phyloP scores from a whole-genome alignment of 1,284 basidiomycete species.

The Cutaneotrichosporon cyanovorans region DNA sequence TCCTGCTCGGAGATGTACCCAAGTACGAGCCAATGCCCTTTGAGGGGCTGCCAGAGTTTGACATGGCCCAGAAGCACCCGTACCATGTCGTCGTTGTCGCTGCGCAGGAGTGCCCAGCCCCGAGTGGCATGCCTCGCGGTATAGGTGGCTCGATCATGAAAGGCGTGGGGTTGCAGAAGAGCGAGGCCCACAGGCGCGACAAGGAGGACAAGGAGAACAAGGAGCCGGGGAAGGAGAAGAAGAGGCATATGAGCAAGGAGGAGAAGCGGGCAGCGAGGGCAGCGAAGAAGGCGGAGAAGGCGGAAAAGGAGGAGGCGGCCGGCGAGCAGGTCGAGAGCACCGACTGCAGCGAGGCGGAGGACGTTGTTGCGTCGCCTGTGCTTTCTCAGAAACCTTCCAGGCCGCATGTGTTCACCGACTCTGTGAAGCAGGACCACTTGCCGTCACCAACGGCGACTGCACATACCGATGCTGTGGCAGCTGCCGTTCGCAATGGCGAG shows the following conservation, averaged over 20 bases:
- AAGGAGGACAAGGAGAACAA: constrained; percentile 17
- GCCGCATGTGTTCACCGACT: no score
- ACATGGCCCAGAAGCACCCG: constrained; percentile 43
- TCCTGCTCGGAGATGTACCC: constrained; percentile 48
- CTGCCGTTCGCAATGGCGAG: background rate
- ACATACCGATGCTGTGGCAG: background rate
- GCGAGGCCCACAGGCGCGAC: constrained; percentile 22
- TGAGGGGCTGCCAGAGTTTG: constrained; percentile 24
- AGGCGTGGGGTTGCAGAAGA: constrained; percentile 33
- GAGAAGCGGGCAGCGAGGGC: background rate
- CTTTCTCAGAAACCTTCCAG: no score
- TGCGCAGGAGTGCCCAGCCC: constrained; percentile 47
- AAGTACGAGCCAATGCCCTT: constrained; percentile 34
- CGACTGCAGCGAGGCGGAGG: background rate
- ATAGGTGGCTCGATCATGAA: constrained; percentile 44
- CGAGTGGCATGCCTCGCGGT: constrained; percentile 44
- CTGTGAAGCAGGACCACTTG: no score
- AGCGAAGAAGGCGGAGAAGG: constrained; percentile 4
- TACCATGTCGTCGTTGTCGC: constrained; percentile 51
- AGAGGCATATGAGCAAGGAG: constrained; percentile 15
- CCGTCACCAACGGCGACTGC: no score
- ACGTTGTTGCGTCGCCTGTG: background rate
- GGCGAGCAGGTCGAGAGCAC: constrained; percentile 5
- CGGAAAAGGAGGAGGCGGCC: background rate
- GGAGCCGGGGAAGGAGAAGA: constrained; percentile 2